Base-by-base conservation (phyloP, 768 basidiomycete species). In the Phallus indusiatus region DNA sequence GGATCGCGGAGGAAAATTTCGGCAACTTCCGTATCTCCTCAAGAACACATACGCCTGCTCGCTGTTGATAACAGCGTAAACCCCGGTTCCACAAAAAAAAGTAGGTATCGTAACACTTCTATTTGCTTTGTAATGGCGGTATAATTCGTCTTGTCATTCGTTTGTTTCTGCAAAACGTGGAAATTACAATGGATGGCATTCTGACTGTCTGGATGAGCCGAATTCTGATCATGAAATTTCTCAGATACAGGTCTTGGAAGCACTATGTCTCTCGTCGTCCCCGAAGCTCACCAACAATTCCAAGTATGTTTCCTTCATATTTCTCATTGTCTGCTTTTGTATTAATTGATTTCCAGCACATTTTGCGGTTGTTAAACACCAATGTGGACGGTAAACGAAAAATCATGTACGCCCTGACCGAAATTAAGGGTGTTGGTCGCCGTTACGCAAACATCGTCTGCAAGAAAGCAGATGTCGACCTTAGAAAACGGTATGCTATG, bases 401-500 rank as follows among this genome's bases (percentile, higher is more conserved):
- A 80, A 88, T 99, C 75, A 97, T 93, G 90, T 98, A 93, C 74
- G 95, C 96, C 68, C 74, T 98, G 79, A 98, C 96, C 52, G 96
- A 99, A 80, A 99, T 99, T 82, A 98, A 98, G 82, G 96, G 96
- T 84, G 96, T 99, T 62, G 96, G 96, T 69, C 88, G 96, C 64
- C 89, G 96, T 56, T 99, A 98, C 78, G 86, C 96, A 71, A 98
- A 98, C 78, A 76, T 98, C 69, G 95, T 98, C 67, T 98, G 96
- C 85, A 98, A 98, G 78, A 99, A 99, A 81, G 96, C 96, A 62
- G 96, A 98, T 78, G 92, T 99, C 47, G 95, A 98, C 71, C 83
- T 99, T 62, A 92, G 83, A 81, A 99, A 99, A 79, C 90, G 96
- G 96, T 98, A 69, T 62, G 87, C 74, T 22, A 18, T 5, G n/a